Evolutionary conservation across 1,284 basidiomycete genomes (phyloP), one percentile per base, ranked within the genome.

Genomic region (Trichosporon faecale): DNA sequence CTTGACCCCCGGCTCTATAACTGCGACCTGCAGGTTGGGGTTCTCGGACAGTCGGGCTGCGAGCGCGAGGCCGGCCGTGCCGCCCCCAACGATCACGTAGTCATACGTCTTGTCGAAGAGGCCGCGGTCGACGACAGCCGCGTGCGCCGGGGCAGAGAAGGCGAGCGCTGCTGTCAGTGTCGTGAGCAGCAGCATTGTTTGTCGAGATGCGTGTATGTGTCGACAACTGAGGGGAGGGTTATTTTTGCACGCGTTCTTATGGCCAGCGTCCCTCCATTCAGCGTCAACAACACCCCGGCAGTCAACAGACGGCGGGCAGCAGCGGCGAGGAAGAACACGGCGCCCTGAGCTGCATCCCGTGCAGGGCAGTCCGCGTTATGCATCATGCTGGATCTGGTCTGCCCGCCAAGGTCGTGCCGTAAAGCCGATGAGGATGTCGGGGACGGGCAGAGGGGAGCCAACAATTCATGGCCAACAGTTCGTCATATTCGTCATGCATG

Each of bases 11-110:
- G 90, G 89, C 78, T 92, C 91, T 68, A 91, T 85, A 44, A 91
- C 89, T 37, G 90, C 86, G 4, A 92, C 89, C 1, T 88, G 89
- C 14, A 85, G 85, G 73, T 86, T 87, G 0, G 85, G 79, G 83
- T 91, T 88, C 71, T 90, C 91, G 0, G 89, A 87, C 16, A 94
- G 85, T 21, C 91, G 87, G 18, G 87, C 84, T 0, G 91, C 92
- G 31, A 93, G 79, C 8, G 89, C 89, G 25, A 93, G 86, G 23
- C 91, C 92, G 3, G 89, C 90, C 2, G 89, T 87, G 44, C 91
- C 91, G 35, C 91, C 91, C 33, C 82, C 82, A 1, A 79, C 79
- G 66, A 84, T 79, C 55, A 84, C 75, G 66, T 83, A 84, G 67
- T 84, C 82, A 66, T 79, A 84, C 2, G 74, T 73, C 14, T 23